These are phyloP conservation scores for Entoloma clypeatum DNA, from an alignment of 1,284 basidiomycete genomes.

Conservation along the genomic window DNA sequence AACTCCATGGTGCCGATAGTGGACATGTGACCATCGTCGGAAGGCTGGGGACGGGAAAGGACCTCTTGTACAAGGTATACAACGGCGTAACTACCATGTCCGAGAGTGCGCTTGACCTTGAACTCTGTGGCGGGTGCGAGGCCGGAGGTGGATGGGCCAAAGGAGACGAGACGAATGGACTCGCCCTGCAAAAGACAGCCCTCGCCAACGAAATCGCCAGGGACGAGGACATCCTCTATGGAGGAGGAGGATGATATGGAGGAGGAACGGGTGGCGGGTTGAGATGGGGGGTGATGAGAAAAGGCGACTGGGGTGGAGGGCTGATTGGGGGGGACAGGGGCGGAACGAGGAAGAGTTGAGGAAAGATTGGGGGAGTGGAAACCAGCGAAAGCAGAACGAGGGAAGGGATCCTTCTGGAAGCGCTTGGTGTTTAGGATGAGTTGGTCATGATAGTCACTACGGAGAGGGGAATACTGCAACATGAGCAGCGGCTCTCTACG, in stretches of 20 bases:
- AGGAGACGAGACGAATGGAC: constrained; percentile 49
- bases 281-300: constrained; percentile 28
- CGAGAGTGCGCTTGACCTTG: constrained; percentile 81
- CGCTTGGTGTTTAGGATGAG: constrained; percentile 32
- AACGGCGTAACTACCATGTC: constrained; percentile 88
- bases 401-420: constrained; percentile 34
- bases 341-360: constrained; percentile 40
- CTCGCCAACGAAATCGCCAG: constrained; percentile 68
- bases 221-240: constrained; percentile 62
- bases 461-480: constrained; percentile 59
- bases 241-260: constrained; percentile 42
- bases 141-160: constrained; percentile 24
- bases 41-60: constrained; percentile 54
- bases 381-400: constrained; percentile 29
- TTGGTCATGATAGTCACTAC: constrained; percentile 33
- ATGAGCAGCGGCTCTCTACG: constrained; percentile 40
- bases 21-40: constrained; percentile 57
- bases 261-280: constrained; percentile 27
- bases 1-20: constrained; percentile 57
- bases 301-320: constrained; percentile 32
- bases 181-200: constrained; percentile 63
- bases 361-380: constrained; percentile 27
- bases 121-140: constrained; percentile 60
- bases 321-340: constrained; percentile 40
- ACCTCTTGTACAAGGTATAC: constrained; percentile 92